phyloP scores from a whole-genome alignment of 257 asterid genomes.

The Anisodus acutangulus region DNA sequence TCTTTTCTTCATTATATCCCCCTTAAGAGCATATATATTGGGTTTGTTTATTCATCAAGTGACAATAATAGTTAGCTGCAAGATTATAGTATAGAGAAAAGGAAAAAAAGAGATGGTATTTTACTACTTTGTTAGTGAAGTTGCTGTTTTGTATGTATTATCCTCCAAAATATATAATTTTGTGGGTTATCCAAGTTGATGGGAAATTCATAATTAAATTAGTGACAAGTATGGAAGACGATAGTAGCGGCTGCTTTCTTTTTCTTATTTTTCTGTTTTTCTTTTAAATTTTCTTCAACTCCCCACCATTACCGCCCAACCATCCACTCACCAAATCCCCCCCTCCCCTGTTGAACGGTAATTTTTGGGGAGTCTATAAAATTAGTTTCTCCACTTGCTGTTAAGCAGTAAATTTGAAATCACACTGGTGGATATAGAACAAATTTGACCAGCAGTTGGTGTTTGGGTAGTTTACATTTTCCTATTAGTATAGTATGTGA shows the following conservation, averaged over 20 bases:
- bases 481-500: no score
- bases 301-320: background rate
- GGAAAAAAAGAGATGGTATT: background rate
- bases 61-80: slow-evolving; percentile 29
- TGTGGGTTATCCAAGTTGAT: slow-evolving; percentile 20
- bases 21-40: slow-evolving; percentile 24
- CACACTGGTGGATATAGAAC: no score
- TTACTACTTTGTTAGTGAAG: background rate
- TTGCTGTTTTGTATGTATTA: background rate
- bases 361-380: background rate
- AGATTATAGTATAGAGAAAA: background rate
- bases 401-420: no score
- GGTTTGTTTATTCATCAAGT: slow-evolving; percentile 34
- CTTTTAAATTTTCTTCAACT: background rate
- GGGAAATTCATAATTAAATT: background rate
- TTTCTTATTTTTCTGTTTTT: background rate
- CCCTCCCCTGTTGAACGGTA: background rate
- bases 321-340: background rate
- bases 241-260: background rate
- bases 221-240: background rate
- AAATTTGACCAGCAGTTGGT: no score
- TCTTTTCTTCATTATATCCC: slow-evolving; percentile 1
- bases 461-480: no score
- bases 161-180: background rate
- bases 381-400: background rate